Evolutionary conservation across 2,329 filamentous ascomycete genomes (phyloP), one percentile per base, ranked within the genome.

Genomic region (Neocatenulostroma microsporum): DNA sequence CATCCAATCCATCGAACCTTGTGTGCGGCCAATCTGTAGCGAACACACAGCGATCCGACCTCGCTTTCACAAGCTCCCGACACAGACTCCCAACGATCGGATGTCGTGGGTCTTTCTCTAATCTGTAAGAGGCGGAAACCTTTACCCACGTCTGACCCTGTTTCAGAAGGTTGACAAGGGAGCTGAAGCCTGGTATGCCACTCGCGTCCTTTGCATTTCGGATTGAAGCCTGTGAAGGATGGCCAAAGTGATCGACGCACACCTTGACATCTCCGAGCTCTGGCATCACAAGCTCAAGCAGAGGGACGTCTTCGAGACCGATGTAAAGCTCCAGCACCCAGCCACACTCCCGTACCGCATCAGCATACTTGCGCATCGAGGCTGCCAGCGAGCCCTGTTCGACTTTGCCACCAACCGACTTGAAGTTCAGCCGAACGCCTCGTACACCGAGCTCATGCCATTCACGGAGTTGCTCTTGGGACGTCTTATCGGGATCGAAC

Each of bases 1-100:
- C 71, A 47, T 79, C 68, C 2, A 75, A 47, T 2, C 67, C 68
- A 13, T 76, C 69, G 40, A 73, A 78, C 9, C 75, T 62, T 3
- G 76, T 80, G 52, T 79, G 74, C 13, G 76, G 76, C 76, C 75
- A 79, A 47, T 79, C 75, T 0, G 73, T 75, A 1, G 72, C 74
- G 53, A 74, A 79, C 0, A 78, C 66, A 6, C 74, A 58, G n/a
- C 65, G 60, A 9, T 63, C 53, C 2, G 60, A 61, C 8, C 63
- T 67, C 3, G 65, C 55, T 3, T 54, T 53, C 21, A 77, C 47
- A 7, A 78, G 55, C 46, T 76, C 69, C 12, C 4, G 65, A 66
- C 25, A 78, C 56, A 2, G 63, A 61, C 33, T 70, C 65, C 3
- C 74, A 44, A 30, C 70, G 64, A 19, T 55, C 57, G 37, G 68